phyloP scores from a whole-genome alignment of 768 basidiomycete species.

The Grammothele lineata region DNA sequence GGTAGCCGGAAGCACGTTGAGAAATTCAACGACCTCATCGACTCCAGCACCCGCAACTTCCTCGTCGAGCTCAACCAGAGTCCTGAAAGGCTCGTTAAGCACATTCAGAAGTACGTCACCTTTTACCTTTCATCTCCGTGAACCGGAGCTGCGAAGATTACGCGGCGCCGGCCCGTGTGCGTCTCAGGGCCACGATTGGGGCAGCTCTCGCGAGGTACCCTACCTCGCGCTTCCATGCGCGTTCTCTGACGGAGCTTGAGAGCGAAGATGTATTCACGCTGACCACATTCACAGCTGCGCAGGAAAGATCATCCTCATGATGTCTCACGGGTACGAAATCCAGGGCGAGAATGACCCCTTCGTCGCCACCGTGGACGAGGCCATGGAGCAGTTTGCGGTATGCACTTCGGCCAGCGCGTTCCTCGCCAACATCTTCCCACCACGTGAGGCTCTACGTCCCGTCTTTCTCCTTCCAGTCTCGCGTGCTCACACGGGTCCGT shows the following conservation, averaged over 20 bases:
- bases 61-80: conserved; percentile 25
- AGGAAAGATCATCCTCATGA: conserved; percentile 26
- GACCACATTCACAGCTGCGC: conserved; percentile 14
- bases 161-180: too few relatives aligned
- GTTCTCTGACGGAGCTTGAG: too few relatives aligned
- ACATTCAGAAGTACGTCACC: conserved; percentile 27
- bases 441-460: conserved; percentile 13
- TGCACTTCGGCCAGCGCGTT: conserved; percentile 27
- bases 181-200: too few relatives aligned
- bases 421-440: conserved; percentile 28
- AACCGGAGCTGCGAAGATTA: too few relatives aligned
- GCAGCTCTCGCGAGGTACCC: too few relatives aligned
- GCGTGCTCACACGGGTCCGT: not conserved
- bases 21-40: conserved; percentile 26
- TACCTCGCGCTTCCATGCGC: too few relatives aligned
- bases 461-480: not conserved
- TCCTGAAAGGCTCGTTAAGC: conserved; percentile 21
- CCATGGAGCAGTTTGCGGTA: conserved; percentile 21
- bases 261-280: not conserved
- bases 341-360: conserved; percentile 32
- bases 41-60: conserved; percentile 28
- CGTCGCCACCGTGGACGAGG: conserved; percentile 31
- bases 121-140: too few relatives aligned
- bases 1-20: conserved; percentile 22
- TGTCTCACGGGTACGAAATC: conserved; percentile 27